Evolutionary conservation across 352 stramenopile genomes (phyloP).

Genomic region (Aphanomyces euteiches): DNA sequence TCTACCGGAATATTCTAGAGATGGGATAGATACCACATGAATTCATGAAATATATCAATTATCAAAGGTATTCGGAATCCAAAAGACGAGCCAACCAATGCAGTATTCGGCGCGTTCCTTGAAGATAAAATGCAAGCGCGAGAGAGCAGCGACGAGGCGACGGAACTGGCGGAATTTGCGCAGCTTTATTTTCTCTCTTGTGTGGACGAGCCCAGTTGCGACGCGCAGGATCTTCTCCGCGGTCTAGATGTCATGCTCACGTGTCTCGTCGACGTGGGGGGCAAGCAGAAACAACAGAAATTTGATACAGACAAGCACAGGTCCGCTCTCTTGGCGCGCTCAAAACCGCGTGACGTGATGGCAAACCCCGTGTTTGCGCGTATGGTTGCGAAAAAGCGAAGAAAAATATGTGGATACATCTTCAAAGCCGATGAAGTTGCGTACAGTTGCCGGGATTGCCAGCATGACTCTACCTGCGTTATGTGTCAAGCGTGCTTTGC

Average conservation of each 20-base stretch:
- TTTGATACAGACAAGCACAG: slow-evolving; percentile 3
- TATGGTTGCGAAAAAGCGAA: slow-evolving; percentile 25
- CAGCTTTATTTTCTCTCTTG: slow-evolving; percentile 17
- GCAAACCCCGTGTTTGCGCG: slow-evolving; percentile 25
- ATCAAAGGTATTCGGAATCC: slow-evolving; percentile 5
- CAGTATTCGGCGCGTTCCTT: slow-evolving; percentile 14
- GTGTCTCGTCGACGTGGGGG: slow-evolving; percentile 19
- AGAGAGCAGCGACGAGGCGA: neutral
- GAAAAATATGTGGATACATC: slow-evolving; percentile 68
- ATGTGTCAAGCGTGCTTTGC: slow-evolving; percentile 86
- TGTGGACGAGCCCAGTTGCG: neutral
- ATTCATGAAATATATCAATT: neutral
- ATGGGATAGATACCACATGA: too few species aligned
- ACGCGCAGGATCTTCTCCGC: neutral
- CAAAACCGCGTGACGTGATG: slow-evolving; percentile 15
- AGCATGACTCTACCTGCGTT: slow-evolving; percentile 79
- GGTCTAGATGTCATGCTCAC: slow-evolving; percentile 28
- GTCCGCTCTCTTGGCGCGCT: neutral
- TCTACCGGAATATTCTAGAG: too few species aligned
- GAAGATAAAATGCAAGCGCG: slow-evolving; percentile 2
- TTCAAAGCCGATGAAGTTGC: slow-evolving; percentile 83
- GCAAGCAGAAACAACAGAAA: slow-evolving; percentile 21
- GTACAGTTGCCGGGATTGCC: slow-evolving; percentile 85
- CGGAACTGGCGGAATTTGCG: slow-evolving; percentile 22
- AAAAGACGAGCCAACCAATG: slow-evolving; percentile 29